Evolutionary conservation across 257 asterid species (phyloP), one percentile per base, ranked within the genome.

Genomic region (Nicotiana benthamiana): DNA sequence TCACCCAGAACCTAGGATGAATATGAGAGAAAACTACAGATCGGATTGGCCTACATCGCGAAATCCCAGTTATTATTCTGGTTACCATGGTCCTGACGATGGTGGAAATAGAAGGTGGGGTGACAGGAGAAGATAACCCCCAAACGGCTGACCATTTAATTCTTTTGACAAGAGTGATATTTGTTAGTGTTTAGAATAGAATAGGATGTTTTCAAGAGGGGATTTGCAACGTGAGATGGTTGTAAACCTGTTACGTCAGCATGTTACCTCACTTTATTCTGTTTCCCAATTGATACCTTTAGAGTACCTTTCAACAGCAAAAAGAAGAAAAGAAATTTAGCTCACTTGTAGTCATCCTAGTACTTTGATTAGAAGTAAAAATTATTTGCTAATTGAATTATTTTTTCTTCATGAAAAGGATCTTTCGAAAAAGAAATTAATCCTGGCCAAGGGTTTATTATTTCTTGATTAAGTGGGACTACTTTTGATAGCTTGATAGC

Each of bases 71-170:
- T 79, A 83, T 64, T 86, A 81, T 24, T 84, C 93, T 28, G 82
- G 88, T 54, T 85, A 84, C 78, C 83, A 80, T 48, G 90, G 91
- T 36, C 86, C 77, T 16, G 70, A 81, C 24, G 68, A 83, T 20
- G 74, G 83, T 15, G 89, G 90, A 22, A 83, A 61, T 83, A 77
- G 84, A 78, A 83, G 94, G 83, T 85, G 97, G 97, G 87, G 75
- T 24, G 92, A 90, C 32, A 46, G 89, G 48, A 86, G 97, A 78
- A 87, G 88, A 18, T 61, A 32, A 63, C 46, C 59, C 5, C 26
- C 43, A 48, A 74, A 26, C 26, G 61, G 62, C 26, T 1, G 79
- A 13, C 62, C 26, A 8, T 74, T 74, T 48, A n/a, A 48, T 74
- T 74, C 62, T 48, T 43, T 74, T 74, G 79, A 26, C 17, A 2